phyloP scores from a whole-genome alignment of 768 basidiomycete species.

The Antrodiella citrinella region DNA sequence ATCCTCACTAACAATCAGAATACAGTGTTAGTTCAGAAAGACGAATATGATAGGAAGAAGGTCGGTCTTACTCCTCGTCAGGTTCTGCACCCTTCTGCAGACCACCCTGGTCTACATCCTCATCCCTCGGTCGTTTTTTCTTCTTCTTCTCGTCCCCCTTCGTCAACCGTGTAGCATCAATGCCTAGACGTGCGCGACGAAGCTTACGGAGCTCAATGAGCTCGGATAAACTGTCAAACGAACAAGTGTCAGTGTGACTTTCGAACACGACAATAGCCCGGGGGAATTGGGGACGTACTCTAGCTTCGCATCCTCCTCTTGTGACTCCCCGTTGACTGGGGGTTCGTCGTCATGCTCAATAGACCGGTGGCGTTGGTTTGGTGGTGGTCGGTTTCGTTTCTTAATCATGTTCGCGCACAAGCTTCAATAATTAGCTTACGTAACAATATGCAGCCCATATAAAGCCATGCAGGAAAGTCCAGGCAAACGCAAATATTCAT shows the following conservation, averaged over 20 bases:
- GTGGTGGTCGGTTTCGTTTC: slow-evolving; percentile 63
- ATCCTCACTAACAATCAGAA: slow-evolving; percentile 40
- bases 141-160: slow-evolving; percentile 76
- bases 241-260: background rate
- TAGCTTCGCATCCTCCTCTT: slow-evolving; percentile 23
- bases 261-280: background rate
- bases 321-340: slow-evolving; percentile 27
- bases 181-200: slow-evolving; percentile 66
- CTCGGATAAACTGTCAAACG: slow-evolving; percentile 59
- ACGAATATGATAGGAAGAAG: too few relatives aligned
- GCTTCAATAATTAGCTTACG: background rate
- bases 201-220: slow-evolving; percentile 79
- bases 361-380: slow-evolving; percentile 45
- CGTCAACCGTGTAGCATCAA: slow-evolving; percentile 77
- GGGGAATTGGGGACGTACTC: slow-evolving; percentile 34
- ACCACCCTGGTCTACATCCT: slow-evolving; percentile 45
- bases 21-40: too few relatives aligned
- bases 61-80: slow-evolving; percentile 55
- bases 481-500: too few relatives aligned
- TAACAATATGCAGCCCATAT: too few relatives aligned
- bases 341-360: slow-evolving; percentile 22
- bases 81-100: slow-evolving; percentile 46
- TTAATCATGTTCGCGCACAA: slow-evolving; percentile 45
- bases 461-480: too few relatives aligned
- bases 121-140: slow-evolving; percentile 38